Base-by-base conservation (phyloP, 257 asterid genomes). In the Leonotis leonurus region DNA sequence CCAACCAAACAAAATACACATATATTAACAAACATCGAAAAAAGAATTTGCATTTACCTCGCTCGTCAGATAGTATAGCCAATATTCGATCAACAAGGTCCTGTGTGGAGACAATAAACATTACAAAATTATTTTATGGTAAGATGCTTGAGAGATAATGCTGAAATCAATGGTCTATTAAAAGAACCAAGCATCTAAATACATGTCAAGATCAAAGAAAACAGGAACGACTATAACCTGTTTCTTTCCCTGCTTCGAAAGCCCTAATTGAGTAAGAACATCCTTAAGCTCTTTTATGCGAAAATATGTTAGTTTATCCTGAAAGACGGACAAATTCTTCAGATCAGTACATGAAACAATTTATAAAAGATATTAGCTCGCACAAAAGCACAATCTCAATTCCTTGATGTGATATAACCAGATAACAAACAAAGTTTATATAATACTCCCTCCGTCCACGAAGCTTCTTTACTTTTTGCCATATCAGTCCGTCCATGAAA, bases 211-310 rank as follows among this genome's bases (percentile, higher is more conserved):
- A 65, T 52, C 48, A 20, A 56, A 41, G 33, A 20, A 52, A 16
- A 50, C 37, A 56, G 36, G 37, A 60, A 60, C 25, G n/a, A 27
- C 30, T 53, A 41, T 55, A 65, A 93, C 99, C 99, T 93, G 99
- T 79, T 93, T 93, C 85, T 89, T 94, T 75, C 99, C 99, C 80
- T 90, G 96, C 76, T 93, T 93, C 48, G 99, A 81, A 69, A 84
- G 88, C 61, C 94, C 88, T 16, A 93, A 82, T 72, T 93, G 87
- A n/a, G 88, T 72, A 48, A 90, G 95, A 35, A 90, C 90, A 82
- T 85, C 96, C 83, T 94, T 94, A 58, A 94, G 99, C 80, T 93
- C 97, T 85, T 90, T 89, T 71, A 90, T 85, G 53, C 97, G 90
- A 60, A 94, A 94, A 80, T 84, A 87, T 20, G 96, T 75, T 65